Percentiles rank a stretch among this genome's conserved stretches.
Conservation (phyloP, 2,329 filamentous ascomycete genomes). For the Xylaria sp. region DNA sequence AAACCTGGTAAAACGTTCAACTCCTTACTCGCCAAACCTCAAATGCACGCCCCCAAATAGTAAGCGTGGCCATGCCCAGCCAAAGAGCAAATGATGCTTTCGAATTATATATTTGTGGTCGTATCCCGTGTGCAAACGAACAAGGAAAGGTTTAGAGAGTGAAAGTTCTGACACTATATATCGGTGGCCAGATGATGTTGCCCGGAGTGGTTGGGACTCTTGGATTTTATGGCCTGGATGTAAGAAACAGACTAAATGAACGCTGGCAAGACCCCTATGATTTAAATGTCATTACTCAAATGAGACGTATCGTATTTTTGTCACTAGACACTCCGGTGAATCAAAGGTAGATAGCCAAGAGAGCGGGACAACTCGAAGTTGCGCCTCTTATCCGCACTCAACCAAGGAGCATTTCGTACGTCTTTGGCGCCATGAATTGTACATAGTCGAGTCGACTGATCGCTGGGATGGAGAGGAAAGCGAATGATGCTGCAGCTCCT, state of each 20-base stretch:
- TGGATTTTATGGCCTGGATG: conserved; percentile 4
- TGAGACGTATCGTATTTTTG: not conserved
- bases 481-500: not conserved
- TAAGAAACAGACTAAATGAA: not conserved
- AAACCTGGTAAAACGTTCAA: not conserved
- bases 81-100: not conserved
- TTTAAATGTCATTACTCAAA: not conserved
- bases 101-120: not conserved
- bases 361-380: not conserved
- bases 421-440: not conserved
- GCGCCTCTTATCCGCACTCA: not conserved
- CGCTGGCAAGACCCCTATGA: not conserved
- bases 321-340: not conserved
- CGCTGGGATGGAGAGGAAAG: not conserved
- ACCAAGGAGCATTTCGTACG: not conserved
- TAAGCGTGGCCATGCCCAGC: not conserved
- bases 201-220: not conserved
- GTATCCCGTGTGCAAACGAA: not conserved
- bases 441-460: conserved; percentile 1
- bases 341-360: not conserved
- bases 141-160: not conserved
- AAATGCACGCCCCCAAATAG: not conserved
- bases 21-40: not conserved
- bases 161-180: not conserved
- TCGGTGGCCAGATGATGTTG: not conserved